Conservation (phyloP, 2,329 filamentous ascomycete genomes). For the Colletotrichum orbiculare region DNA sequence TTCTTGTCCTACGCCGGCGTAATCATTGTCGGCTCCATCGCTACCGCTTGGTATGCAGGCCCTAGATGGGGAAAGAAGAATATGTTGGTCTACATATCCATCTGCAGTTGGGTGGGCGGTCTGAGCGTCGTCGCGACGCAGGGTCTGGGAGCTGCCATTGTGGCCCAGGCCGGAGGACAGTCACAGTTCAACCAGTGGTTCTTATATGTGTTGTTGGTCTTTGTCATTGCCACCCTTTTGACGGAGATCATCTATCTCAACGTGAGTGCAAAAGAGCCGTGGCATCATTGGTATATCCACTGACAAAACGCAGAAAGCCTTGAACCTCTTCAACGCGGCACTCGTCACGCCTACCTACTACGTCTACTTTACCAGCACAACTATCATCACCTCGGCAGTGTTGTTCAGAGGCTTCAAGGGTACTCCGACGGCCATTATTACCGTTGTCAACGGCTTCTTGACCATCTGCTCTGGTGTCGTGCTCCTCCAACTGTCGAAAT, state of each 20-base stretch:
- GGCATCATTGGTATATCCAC: slow-evolving; percentile 32
- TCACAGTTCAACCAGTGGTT: slow-evolving; percentile 99
- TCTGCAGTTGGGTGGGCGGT: slow-evolving; percentile 94
- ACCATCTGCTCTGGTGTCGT: slow-evolving; percentile 94
- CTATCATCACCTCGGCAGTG: slow-evolving; percentile 92
- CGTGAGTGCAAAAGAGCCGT: slow-evolving; percentile 66
- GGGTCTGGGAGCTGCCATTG: slow-evolving; percentile 89
- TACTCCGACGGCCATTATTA: slow-evolving; percentile 81
- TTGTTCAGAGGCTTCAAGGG: slow-evolving; percentile 96
- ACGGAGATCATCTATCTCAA: slow-evolving; percentile 97
- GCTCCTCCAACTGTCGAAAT: slow-evolving; percentile 95
- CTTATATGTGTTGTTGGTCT: slow-evolving; percentile 88
- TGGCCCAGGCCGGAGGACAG: slow-evolving; percentile 84
- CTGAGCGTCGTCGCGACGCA: slow-evolving; percentile 96
- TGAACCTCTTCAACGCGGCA: slow-evolving; percentile 96
- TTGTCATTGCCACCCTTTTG: slow-evolving; percentile 87
- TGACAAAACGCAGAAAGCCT: slow-evolving; percentile 82
- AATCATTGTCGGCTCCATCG: slow-evolving; percentile 77
- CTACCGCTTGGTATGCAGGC: slow-evolving; percentile 82
- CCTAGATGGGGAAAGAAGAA: slow-evolving; percentile 94
- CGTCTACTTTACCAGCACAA: slow-evolving; percentile 96
- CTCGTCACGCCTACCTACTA: slow-evolving; percentile 99
- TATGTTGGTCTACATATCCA: slow-evolving; percentile 97
- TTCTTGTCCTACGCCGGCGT: slow-evolving; percentile 89
- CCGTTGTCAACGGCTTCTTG: slow-evolving; percentile 92